Evolutionary conservation across 108 stramenopile species (phyloP).

Genomic region (Epipyxis sp.): DNA sequence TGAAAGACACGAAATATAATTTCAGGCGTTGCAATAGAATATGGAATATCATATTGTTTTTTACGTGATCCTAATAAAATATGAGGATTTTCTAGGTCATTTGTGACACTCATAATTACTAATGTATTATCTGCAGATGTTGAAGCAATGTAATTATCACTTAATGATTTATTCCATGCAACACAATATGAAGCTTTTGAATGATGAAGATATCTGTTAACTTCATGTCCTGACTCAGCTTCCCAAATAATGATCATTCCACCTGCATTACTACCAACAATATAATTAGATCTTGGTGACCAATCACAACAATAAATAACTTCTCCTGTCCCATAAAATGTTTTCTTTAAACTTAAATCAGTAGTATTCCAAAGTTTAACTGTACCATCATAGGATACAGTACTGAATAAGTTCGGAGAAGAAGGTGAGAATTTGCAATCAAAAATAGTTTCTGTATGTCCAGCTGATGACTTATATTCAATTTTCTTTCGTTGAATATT

Average conservation of each 20-base stretch:
- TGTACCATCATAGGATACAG: conserved; percentile 19
- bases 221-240: conserved; percentile 3
- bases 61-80: neutral
- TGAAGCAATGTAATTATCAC: neutral
- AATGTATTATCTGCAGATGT: neutral
- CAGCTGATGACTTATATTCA: neutral
- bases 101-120: neutral
- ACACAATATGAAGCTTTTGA: neutral
- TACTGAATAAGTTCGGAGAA: neutral
- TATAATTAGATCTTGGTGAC: neutral
- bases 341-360: conserved; percentile 14
- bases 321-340: conserved; percentile 7
- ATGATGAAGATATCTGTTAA: neutral
- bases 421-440: neutral
- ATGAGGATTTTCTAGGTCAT: neutral
- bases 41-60: neutral
- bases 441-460: conserved; percentile 32
- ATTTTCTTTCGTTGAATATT: neutral
- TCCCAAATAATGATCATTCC: conserved; percentile 23
- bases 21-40: neutral
- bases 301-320: conserved; percentile 11
- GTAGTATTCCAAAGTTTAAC: conserved; percentile 6
- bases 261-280: neutral
- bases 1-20: neutral
- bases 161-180: conserved; percentile 10